Evolutionary conservation across 1,284 basidiomycete species (phyloP), one percentile per base, ranked within the genome.

Genomic region (Sanghuangporus baumii): DNA sequence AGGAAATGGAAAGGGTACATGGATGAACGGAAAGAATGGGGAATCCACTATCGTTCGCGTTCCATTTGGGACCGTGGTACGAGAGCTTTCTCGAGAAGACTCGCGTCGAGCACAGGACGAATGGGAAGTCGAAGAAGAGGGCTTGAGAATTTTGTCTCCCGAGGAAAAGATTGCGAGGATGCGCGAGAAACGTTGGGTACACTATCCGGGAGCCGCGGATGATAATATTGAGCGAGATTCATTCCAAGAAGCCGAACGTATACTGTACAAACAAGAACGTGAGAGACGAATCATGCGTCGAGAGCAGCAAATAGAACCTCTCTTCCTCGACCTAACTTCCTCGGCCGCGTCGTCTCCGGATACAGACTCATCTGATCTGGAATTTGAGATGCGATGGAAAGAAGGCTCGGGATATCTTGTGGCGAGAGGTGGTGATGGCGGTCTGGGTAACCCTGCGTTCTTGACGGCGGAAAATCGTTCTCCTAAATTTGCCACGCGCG

Each of bases 361-460:
- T 20, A 52, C 63, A 51, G 63, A 56, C 36, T 51, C 64, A 63
- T 83, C 86, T 0, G 86, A 91, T 0, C 79, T 95, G 0, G 86
- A 89, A 3, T 76, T 84, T 3, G 86, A 88, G 31, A 81, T 81
- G 43, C 76, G 78, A 8, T 83, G 72, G 11, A 70, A 72, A 6
- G 65, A 84, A 57, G 76, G 81, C 20, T 75, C 87, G 0, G 89
- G 89, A 0, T 82, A 92, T 58, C 76, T 96, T 9, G 74, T 97
- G 46, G 87, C 90, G 0, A 71, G 82, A 2, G 97, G 97, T 1
- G 97, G 97, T 0, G 67, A 73, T 2, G 94, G 94, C 1, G 97
- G 97, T 0, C 73, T 91, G 12, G 97, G 97, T 6, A 99, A 99
- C 70, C 91, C 94, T 0, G 87, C 91, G 68, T 98, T 96, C 69